phyloP scores from a whole-genome alignment of 441 rosid species.

The Viola pubescens region DNA sequence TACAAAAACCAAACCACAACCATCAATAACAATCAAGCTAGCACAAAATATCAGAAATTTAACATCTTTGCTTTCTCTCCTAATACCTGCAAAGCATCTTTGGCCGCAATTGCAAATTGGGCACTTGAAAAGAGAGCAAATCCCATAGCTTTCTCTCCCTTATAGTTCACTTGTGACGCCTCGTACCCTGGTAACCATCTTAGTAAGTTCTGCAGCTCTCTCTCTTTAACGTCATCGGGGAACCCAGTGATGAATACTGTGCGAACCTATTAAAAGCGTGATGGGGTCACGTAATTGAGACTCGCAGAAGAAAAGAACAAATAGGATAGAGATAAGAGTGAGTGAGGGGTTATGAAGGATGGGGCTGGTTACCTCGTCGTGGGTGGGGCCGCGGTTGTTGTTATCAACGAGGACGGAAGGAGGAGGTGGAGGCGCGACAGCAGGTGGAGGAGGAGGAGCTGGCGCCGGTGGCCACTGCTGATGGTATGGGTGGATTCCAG shows the following conservation, averaged over 20 bases:
- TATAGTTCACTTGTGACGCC: conserved; percentile 92
- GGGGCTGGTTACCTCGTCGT: conserved; percentile 50
- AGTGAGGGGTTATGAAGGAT: neutral
- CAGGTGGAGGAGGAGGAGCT: conserved; percentile 59
- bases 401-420: conserved; percentile 47
- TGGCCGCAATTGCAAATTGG: conserved; percentile 74
- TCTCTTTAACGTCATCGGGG: conserved; percentile 94
- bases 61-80: neutral
- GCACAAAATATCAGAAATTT: neutral
- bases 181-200: conserved; percentile 98
- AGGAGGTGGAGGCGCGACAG: conserved; percentile 38
- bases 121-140: conserved; percentile 85
- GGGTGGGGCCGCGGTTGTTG: conserved; percentile 38
- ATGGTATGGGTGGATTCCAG: conserved; percentile 91
- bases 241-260: conserved; percentile 89
- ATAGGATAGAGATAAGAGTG: conserved; percentile 7
- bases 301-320: neutral
- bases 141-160: conserved; percentile 96
- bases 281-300: neutral
- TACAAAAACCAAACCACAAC: conserved; percentile 8
- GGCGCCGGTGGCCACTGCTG: conserved; percentile 76
- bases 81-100: conserved; percentile 69
- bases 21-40: neutral
- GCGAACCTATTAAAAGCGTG: conserved; percentile 39
- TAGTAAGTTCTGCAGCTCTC: conserved; percentile 80